Base-by-base conservation (phyloP, 2,329 filamentous ascomycete genomes). In the Fusarium sp. region DNA sequence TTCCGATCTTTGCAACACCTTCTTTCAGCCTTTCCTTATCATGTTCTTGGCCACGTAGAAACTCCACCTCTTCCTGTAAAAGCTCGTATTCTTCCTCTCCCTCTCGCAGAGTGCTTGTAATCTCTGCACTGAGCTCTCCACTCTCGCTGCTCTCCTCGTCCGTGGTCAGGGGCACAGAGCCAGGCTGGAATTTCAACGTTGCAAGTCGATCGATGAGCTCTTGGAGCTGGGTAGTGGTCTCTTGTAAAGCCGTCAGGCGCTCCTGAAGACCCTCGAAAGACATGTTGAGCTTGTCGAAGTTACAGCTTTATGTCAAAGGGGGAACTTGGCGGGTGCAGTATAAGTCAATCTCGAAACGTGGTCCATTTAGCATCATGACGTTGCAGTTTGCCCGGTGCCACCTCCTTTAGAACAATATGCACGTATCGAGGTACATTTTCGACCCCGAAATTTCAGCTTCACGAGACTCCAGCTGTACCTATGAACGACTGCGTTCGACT, bases 11-110 rank as follows among this genome's bases (percentile, higher is more conserved):
- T 59, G 86, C 86, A 19, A 92, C 84, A 40, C 90, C 86, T 19
- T 92, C 89, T 67, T 86, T 83, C 51, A 96, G 78, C 51, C 90
- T 85, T 51, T 86, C 85, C 77, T 86, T 90, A 73, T 91, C 89
- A 59, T 86, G 85, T 4, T 83, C 83, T 5, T 83, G 77, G 3
- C 71, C 75, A 35, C 86, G 83, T 26, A 94, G 79, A 72, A 93
- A 93, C 64, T 91, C 87, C 28, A 93, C 85, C 74, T 97, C 94
- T 75, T 96, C 93, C 47, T 83, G 84, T 33, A 97, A 76, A 19
- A 96, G 79, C 77, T 97, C 94, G 68, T 96, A 86, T 61, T 97
- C 93, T 66, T 96, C 93, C 72, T 96, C 90, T 49, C 92, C 87
- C 58, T 92, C 90, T 71, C 92, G 90, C 63, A 97, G 80, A 19